phyloP scores from a whole-genome alignment of 257 asterid genomes.

The Lycium ferocissimum region DNA sequence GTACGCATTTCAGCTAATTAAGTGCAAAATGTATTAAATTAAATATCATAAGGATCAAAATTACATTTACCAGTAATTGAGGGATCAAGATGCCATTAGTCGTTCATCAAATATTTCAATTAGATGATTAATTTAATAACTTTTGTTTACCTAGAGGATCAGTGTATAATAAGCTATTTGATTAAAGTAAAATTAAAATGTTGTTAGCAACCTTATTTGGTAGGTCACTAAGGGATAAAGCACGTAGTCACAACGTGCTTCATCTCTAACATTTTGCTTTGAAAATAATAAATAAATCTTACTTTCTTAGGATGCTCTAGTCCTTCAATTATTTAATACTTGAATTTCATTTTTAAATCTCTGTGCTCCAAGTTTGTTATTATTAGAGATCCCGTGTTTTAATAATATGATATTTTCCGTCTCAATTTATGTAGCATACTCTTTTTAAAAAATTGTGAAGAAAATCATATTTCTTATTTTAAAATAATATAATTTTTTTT shows the following conservation, averaged over 20 bases:
- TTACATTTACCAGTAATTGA: not conserved
- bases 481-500: not conserved
- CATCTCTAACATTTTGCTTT: slow-evolving; percentile 9
- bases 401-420: not conserved
- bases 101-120: not conserved
- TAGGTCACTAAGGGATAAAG: not conserved
- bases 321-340: not conserved
- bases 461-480: not conserved
- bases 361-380: not conserved
- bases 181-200: not conserved
- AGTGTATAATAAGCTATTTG: not conserved
- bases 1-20: not conserved
- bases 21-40: not conserved
- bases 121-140: not conserved
- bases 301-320: slow-evolving; percentile 22
- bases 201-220: slow-evolving; percentile 22
- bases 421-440: not conserved
- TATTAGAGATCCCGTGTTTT: not conserved
- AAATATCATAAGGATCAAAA: not conserved
- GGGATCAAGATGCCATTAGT: not conserved
- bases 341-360: not conserved
- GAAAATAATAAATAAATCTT: slow-evolving; percentile 1
- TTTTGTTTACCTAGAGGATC: not conserved
- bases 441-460: not conserved
- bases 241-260: not conserved